Conservation (phyloP, 345 rosid species). For the Eucalyptus tenuipes region DNA sequence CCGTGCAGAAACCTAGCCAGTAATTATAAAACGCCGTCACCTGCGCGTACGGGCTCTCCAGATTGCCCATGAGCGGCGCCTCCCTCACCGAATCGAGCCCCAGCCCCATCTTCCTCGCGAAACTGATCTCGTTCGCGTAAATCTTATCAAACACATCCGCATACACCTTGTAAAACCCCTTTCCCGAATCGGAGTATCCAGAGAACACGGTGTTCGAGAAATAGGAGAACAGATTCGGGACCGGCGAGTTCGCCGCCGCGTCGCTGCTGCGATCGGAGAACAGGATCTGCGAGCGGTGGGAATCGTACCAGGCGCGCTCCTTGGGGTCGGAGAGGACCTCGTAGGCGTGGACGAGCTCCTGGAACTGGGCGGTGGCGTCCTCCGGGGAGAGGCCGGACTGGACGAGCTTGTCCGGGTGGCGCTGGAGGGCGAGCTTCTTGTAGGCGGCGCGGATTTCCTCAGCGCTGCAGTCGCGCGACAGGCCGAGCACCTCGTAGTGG, state of each 20-base stretch:
- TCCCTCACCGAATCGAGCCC: conserved; percentile 43
- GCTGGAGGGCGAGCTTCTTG: conserved; percentile 75
- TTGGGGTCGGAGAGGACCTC: conserved; percentile 84
- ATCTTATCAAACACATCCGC: conserved; percentile 58
- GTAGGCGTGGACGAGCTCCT: conserved; percentile 79
- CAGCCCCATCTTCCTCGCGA: conserved; percentile 47
- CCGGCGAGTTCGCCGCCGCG: conserved; percentile 18
- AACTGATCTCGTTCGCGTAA: conserved; percentile 50
- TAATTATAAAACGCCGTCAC: conserved; percentile 78
- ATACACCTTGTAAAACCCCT: conserved; percentile 78
- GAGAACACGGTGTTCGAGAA: conserved; percentile 65
- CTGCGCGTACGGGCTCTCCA: conserved; percentile 61
- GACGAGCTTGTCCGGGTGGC: conserved; percentile 96
- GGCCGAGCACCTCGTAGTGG: conserved; percentile 75
- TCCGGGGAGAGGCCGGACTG: conserved; percentile 60
- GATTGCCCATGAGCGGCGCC: conserved; percentile 85
- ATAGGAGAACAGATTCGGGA: conserved; percentile 70
- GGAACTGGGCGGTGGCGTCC: conserved; percentile 89
- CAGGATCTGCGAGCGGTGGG: conserved; percentile 88
- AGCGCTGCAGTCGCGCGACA: conserved; percentile 38
- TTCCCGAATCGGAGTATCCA: conserved; percentile 57
- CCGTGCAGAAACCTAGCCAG: conserved; percentile 75
- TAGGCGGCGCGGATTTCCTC: conserved; percentile 83
- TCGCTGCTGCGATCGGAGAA: conserved; percentile 52
- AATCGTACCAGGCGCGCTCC: conserved; percentile 92